These are phyloP conservation scores for Iberis pinnata DNA, from an alignment of 345 rosid genomes.

Conservation along the genomic window DNA sequence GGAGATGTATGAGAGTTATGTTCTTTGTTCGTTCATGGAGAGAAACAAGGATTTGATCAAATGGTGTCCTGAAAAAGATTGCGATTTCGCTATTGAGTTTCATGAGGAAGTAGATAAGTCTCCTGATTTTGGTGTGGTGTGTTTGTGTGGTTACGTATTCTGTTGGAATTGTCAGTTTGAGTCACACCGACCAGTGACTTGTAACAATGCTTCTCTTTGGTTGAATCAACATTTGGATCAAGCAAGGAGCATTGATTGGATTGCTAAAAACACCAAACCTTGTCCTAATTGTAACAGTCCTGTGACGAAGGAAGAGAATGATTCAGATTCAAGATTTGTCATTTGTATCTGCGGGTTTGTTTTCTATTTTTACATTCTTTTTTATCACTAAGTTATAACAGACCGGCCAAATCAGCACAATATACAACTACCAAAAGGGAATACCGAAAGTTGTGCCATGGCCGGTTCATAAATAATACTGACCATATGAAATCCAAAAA, in stretches of 20 bases:
- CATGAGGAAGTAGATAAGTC: not conserved
- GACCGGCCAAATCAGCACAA: too few species aligned
- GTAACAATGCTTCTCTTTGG: slow-evolving; percentile 18
- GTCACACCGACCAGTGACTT: slow-evolving; percentile 21
- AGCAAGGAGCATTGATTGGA: not conserved
- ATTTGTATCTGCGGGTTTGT: slow-evolving; percentile 24
- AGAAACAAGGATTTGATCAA: not conserved
- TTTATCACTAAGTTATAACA: too few species aligned
- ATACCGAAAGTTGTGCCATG: too few species aligned
- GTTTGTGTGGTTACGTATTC: slow-evolving; percentile 16
- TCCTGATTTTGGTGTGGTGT: slow-evolving; percentile 1
- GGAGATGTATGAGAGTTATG: slow-evolving; percentile 8
- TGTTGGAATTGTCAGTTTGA: slow-evolving; percentile 18
- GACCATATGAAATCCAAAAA: too few species aligned
- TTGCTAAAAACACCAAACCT: not conserved
- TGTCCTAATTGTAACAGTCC: slow-evolving; percentile 12
- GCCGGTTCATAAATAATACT: too few species aligned
- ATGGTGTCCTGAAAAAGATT: slow-evolving; percentile 17
- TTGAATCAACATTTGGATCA: not conserved
- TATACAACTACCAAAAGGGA: too few species aligned
- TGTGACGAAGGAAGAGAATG: not conserved
- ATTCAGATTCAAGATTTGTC: not conserved
- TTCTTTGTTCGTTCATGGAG: not conserved
- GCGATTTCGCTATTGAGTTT: slow-evolving; percentile 14
- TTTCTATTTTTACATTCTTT: not conserved